These are phyloP conservation scores for Tulasnella sp. DNA, from an alignment of 768 basidiomycete genomes.

Conservation along the genomic window DNA sequence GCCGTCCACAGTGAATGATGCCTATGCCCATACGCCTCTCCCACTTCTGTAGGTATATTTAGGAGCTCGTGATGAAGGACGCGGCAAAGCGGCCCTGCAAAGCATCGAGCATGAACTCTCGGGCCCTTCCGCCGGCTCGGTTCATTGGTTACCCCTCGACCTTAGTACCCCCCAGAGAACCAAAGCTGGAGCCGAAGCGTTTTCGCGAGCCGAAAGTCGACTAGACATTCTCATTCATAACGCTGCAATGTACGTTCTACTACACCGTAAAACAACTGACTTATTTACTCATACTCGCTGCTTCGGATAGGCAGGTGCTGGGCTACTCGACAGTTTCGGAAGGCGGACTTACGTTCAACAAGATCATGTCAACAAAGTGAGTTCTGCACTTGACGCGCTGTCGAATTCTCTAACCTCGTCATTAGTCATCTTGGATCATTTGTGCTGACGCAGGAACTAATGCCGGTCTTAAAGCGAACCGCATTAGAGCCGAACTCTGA, in stretches of 20 bases:
- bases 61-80: slow-evolving; percentile 37
- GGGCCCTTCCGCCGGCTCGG: slow-evolving; percentile 36
- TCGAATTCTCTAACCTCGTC: neutral
- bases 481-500: slow-evolving; percentile 39
- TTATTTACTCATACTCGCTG: too few species aligned
- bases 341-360: neutral
- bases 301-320: neutral
- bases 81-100: slow-evolving; percentile 38
- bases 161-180: slow-evolving; percentile 37
- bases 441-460: slow-evolving; percentile 41
- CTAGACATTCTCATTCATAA: slow-evolving; percentile 56
- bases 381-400: neutral
- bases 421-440: slow-evolving; percentile 41
- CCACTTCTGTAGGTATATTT: slow-evolving; percentile 35
- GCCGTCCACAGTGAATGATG: neutral
- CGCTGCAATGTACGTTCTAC: slow-evolving; percentile 34
- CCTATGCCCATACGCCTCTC: too few species aligned
- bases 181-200: slow-evolving; percentile 37
- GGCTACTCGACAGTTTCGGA: neutral
- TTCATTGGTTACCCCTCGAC: slow-evolving; percentile 42
- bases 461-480: slow-evolving; percentile 42
- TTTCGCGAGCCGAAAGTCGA: slow-evolving; percentile 38
- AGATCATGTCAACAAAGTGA: slow-evolving; percentile 14
- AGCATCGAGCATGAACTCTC: slow-evolving; percentile 29
- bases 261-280: too few species aligned